A percentile compares a stretch with the other conserved stretches of the same genome.
Conservation (phyloP, 2,329 filamentous ascomycete species). For the Colletotrichum liriopes region DNA sequence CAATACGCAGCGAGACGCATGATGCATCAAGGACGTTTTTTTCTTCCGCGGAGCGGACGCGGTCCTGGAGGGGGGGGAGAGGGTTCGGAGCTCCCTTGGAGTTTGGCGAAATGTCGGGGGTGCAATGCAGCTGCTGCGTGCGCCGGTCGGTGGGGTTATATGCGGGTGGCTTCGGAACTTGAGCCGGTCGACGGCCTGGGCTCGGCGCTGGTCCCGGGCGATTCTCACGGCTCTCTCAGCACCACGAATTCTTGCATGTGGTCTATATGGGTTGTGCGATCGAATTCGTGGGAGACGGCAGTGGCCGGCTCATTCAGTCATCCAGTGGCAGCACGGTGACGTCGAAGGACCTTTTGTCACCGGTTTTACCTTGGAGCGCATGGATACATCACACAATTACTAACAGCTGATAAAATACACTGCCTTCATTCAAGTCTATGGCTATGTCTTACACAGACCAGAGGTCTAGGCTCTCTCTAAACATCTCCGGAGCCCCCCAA, state of each 20-base stretch:
- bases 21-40: conserved; percentile 40
- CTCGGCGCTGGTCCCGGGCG: conserved; percentile 16
- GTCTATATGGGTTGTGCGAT: too few species aligned
- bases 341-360: background rate
- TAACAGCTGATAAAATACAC: conserved; percentile 38
- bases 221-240: too few species aligned
- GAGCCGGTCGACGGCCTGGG: conserved; percentile 6
- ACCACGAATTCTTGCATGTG: background rate
- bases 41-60: background rate
- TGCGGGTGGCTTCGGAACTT: conserved; percentile 26
- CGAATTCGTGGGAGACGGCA: background rate
- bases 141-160: conserved; percentile 19
- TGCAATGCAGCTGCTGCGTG: background rate
- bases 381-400: background rate
- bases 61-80: background rate
- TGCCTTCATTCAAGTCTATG: conserved; percentile 49
- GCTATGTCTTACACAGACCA: conserved; percentile 54
- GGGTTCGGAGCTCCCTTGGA: conserved; percentile 4
- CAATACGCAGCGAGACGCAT: conserved; percentile 38
- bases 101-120: conserved; percentile 3
- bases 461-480: conserved; percentile 48
- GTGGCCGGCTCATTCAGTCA: too few species aligned
- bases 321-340: background rate
- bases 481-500: conserved; percentile 50
- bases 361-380: background rate